Evolutionary conservation across 1,284 basidiomycete genomes (phyloP).

Genomic region (Spongiforma sp.): DNA sequence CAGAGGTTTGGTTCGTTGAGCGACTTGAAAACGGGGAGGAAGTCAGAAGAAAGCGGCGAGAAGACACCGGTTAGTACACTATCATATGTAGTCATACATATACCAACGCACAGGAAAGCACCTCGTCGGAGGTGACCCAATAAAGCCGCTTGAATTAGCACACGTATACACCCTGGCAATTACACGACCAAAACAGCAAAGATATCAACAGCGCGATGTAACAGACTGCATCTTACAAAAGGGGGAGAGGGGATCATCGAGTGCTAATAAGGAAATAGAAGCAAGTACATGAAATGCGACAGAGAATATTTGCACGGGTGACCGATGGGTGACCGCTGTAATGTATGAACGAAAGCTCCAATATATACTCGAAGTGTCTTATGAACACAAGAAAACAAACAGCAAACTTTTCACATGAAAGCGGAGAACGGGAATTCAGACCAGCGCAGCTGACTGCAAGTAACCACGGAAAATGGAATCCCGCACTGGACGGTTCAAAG

Average conservation of each 20-base stretch:
- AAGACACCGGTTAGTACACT: neutral
- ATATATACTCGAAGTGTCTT: neutral
- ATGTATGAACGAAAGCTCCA: conserved; percentile 8
- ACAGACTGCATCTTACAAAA: conserved; percentile 1
- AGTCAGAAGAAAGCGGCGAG: neutral
- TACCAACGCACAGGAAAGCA: conserved; percentile 13
- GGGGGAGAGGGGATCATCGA: neutral
- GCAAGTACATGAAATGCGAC: neutral
- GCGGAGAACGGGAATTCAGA: conserved; percentile 36
- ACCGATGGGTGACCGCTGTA: conserved; percentile 9
- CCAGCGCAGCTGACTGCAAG: conserved; percentile 71
- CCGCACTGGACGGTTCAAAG: conserved; percentile 49
- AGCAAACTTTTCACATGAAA: neutral
- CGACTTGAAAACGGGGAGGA: neutral
- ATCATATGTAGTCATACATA: conserved; percentile 10
- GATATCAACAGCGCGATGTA: conserved; percentile 10
- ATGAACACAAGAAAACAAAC: conserved; percentile 13
- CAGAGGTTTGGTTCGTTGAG: too few relatives aligned
- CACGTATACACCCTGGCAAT: conserved; percentile 2
- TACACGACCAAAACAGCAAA: conserved; percentile 26
- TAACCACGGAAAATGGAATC: conserved; percentile 77
- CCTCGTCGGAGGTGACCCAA: conserved; percentile 27
- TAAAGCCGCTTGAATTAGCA: conserved; percentile 20
- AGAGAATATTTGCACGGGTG: conserved; percentile 7
- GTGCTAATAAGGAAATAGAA: conserved; percentile 15